Evolutionary conservation across 768 basidiomycete genomes (phyloP).

Genomic region (Lanmaoa pseudosensibilis): DNA sequence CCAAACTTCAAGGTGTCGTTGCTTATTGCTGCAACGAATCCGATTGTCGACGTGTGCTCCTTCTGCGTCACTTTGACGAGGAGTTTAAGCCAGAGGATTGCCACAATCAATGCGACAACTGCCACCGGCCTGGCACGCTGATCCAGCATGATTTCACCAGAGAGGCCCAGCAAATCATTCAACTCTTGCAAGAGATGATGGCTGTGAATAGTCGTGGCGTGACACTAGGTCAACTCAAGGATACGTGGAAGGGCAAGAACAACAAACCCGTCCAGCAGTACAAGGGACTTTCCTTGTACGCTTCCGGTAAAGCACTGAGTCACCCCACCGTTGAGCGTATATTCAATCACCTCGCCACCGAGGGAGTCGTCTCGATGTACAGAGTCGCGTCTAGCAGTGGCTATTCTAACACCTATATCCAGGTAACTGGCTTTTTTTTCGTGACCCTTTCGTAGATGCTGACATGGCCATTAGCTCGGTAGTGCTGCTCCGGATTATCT

Average conservation of each 20-base stretch:
- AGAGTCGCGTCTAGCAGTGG: conserved; percentile 47
- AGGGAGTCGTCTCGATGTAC: conserved; percentile 49
- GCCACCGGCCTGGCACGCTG: conserved; percentile 49
- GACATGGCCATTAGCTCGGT: conserved; percentile 16
- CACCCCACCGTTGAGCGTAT: conserved; percentile 63
- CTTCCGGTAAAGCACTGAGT: conserved; percentile 49
- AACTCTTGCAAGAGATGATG: conserved; percentile 51
- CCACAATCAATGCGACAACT: conserved; percentile 79
- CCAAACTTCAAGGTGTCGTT: conserved; percentile 67
- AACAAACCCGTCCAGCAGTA: conserved; percentile 41
- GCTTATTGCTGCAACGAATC: conserved; percentile 77
- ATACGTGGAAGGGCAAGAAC: conserved; percentile 67
- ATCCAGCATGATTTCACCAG: conserved; percentile 60
- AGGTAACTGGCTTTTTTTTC: conserved; percentile 35
- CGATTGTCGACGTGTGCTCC: conserved; percentile 82
- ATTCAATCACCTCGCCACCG: conserved; percentile 53
- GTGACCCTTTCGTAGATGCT: not conserved
- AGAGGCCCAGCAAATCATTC: conserved; percentile 54
- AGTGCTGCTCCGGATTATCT: conserved; percentile 24
- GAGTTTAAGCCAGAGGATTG: conserved; percentile 70
- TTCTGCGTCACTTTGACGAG: conserved; percentile 90
- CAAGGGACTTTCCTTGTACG: conserved; percentile 52
- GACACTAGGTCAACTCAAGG: conserved; percentile 59
- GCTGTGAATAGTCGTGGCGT: conserved; percentile 46
- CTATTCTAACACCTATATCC: conserved; percentile 52